phyloP scores from a whole-genome alignment of 768 basidiomycete genomes.

The Naganishia randhawae region DNA sequence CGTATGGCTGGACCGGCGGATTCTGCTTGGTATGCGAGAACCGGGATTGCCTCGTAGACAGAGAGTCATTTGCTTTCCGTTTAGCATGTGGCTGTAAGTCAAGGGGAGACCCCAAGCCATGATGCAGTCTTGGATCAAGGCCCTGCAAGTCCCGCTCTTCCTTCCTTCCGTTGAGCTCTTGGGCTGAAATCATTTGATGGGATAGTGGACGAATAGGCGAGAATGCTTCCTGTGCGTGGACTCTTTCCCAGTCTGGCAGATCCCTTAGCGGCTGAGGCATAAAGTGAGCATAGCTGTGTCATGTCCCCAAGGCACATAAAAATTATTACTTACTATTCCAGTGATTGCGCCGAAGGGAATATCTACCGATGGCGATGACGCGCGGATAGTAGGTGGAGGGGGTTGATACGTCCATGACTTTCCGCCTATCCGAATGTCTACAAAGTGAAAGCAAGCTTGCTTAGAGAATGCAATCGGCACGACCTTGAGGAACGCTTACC shows the following conservation, averaged over 20 bases:
- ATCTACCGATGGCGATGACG: background rate
- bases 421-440: background rate
- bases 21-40: background rate
- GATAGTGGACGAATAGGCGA: background rate
- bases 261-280: background rate
- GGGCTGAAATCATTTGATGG: too few relatives aligned
- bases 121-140: background rate
- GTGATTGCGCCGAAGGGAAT: background rate
- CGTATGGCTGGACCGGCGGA: background rate
- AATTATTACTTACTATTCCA: conserved; percentile 4
- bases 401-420: conserved; percentile 13
- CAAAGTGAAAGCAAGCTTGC: background rate
- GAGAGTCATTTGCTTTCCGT: background rate
- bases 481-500: background rate
- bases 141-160: too few relatives aligned
- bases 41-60: background rate
- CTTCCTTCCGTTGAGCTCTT: too few relatives aligned
- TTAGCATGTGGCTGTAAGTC: background rate
- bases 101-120: background rate
- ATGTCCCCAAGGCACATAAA: too few relatives aligned
- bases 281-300: background rate
- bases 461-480: background rate
- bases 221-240: background rate
- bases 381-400: background rate
- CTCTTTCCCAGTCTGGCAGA: background rate